Conservation (phyloP, 2,329 filamentous ascomycete genomes). For the Emericellopsis cladophorae region DNA sequence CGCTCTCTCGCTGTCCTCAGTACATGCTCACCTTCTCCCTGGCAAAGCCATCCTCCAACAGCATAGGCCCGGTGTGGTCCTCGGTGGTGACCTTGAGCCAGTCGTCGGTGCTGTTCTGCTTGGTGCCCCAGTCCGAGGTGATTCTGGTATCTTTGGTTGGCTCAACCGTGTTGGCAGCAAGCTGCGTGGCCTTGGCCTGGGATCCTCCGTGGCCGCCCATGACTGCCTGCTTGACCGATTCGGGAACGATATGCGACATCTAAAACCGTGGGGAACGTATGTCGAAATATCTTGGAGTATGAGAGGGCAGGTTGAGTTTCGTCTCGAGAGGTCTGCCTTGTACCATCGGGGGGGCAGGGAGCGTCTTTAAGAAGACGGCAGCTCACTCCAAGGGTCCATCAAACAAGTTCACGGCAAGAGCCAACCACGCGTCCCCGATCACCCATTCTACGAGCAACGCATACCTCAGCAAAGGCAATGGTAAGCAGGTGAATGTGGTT, state of each 20-base stretch:
- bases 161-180: slow-evolving; percentile 45
- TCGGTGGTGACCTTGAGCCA: slow-evolving; percentile 57
- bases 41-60: slow-evolving; percentile 60
- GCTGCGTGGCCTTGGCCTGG: slow-evolving; percentile 47
- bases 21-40: slow-evolving; percentile 52
- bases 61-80: slow-evolving; percentile 50
- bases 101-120: slow-evolving; percentile 60
- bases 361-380: no score
- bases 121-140: slow-evolving; percentile 68
- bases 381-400: no score
- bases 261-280: background rate
- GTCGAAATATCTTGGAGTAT: no score
- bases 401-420: no score
- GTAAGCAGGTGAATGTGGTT: no score
- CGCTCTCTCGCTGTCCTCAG: background rate
- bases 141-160: slow-evolving; percentile 44
- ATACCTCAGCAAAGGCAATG: no score
- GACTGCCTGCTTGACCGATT: background rate
- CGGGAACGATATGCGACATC: background rate
- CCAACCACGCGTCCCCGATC: no score
- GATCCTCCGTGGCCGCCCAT: background rate
- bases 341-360: no score
- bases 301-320: no score
- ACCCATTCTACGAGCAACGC: no score
- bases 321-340: no score